Evolutionary conservation across 208 protist species (phyloP), one percentile per base, ranked within the genome.

Genomic region (Histomonas meleagridis): DNA sequence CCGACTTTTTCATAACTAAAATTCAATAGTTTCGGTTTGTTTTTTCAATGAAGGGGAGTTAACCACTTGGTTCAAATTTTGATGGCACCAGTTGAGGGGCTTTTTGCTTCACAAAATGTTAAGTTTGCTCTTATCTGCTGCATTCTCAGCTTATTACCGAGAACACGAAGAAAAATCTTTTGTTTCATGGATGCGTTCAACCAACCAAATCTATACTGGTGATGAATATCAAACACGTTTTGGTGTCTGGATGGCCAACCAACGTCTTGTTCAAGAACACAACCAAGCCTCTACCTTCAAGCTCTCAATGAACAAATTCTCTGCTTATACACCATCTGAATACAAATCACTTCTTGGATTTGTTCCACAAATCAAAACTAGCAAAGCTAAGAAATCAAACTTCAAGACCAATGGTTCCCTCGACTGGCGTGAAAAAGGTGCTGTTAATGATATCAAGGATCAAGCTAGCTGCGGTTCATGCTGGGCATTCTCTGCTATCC

Each of bases 391-490:
- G 2, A 4, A 14, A 43, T 76, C 65, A 21, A 76, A 76, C 65
- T 23, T 32, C 65, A 16, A 43, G 5, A 35, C 21, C 21, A 76
- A 32, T 43, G 21, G 53, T 32, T 7, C 43, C 26, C 60, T 96
- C 12, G 95, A 96, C 93, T 95, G 95, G 93, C 69, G 95, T 28
- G 65, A 94, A 23, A 90, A 94, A 69, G 93, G 92, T 23, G 92
- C 93, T 62, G 94, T 96, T 9, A 95, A 92, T 16, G 91, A 60
- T 55, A 91, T 94, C 3, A 95, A 95, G 79, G 91, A 96, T 91
- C 94, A 96, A 92, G 93, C 92, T 55, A 91, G 93, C 18, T 96
- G 95, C 91, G 95, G 95, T 49, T 95, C 93, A 14, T 95, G 94
- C 92, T 95, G 94, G 95, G 93, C 94, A 18, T 93, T 94, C 43